A percentile compares a stretch with the other conserved stretches of the same genome.
These are phyloP conservation scores for Calonectria hawksworthii DNA, from an alignment of 2,329 filamentous ascomycete species.

Conservation along the genomic window DNA sequence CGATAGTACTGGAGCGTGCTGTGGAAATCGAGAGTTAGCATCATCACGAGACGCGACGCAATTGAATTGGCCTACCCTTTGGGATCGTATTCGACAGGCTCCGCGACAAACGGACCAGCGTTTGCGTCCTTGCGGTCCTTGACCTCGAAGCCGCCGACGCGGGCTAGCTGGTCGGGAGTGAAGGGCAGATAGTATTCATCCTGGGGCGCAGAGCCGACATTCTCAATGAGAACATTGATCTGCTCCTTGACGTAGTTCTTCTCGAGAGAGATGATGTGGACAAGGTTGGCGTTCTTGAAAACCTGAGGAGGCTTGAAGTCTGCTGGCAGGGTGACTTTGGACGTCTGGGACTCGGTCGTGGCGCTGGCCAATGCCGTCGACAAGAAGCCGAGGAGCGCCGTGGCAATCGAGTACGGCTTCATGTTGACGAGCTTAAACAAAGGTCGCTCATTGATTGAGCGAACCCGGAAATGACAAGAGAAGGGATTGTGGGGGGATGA, in stretches of 20 bases:
- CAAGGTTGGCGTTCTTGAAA: slow-evolving; percentile 93
- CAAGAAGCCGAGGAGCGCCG: slow-evolving; percentile 72
- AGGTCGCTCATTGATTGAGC: slow-evolving; percentile 52
- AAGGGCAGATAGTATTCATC: slow-evolving; percentile 94
- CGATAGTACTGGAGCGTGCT: slow-evolving; percentile 87
- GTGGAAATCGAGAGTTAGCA: slow-evolving; percentile 32
- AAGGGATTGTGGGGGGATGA: slow-evolving; percentile 29
- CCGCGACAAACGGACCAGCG: slow-evolving; percentile 76
- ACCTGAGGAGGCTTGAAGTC: slow-evolving; percentile 88
- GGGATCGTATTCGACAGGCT: slow-evolving; percentile 74
- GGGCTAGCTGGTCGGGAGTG: slow-evolving; percentile 79
- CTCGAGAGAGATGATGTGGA: slow-evolving; percentile 91
- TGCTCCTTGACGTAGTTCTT: slow-evolving; percentile 93
- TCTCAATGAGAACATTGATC: slow-evolving; percentile 95
- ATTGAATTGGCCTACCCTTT: slow-evolving; percentile 63
- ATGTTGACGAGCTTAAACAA: slow-evolving; percentile 50
- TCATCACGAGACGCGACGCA: neutral
- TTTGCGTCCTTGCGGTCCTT: slow-evolving; percentile 88
- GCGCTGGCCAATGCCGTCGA: slow-evolving; percentile 59
- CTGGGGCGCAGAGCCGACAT: slow-evolving; percentile 83
- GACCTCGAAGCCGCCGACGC: slow-evolving; percentile 89
- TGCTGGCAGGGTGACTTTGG: slow-evolving; percentile 71
- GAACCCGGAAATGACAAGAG: slow-evolving; percentile 38
- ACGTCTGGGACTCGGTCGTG: slow-evolving; percentile 60
- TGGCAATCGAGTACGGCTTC: slow-evolving; percentile 64